phyloP scores from a whole-genome alignment of 1,284 basidiomycete genomes.

The Irpex lacteus region DNA sequence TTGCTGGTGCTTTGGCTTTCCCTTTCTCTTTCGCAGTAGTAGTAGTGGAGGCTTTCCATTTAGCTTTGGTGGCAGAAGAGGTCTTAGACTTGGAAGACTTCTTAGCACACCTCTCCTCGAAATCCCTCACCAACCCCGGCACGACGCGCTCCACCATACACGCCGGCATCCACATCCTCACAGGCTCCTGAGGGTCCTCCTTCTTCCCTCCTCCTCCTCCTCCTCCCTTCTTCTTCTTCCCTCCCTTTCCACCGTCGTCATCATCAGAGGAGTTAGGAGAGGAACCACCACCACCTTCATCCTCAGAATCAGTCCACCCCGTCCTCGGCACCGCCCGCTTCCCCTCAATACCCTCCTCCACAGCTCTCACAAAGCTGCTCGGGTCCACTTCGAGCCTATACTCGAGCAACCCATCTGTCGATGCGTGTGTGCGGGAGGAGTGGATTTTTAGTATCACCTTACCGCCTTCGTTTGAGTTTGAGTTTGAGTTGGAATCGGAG shows the following conservation, averaged over 20 bases:
- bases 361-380: constrained; percentile 55
- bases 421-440: constrained; percentile 50
- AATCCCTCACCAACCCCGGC: constrained; percentile 59
- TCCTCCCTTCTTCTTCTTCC: constrained; percentile 28
- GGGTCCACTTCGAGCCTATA: constrained; percentile 74
- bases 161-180: constrained; percentile 76
- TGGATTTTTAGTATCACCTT: constrained; percentile 44
- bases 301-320: constrained; percentile 32
- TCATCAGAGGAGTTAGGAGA: too few species aligned
- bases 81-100: constrained; percentile 23
- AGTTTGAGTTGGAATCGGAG: too few species aligned
- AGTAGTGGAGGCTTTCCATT: too few species aligned
- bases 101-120: constrained; percentile 54
- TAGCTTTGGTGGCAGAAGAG: too few species aligned
- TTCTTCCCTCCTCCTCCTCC: constrained; percentile 29
- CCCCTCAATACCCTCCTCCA: constrained; percentile 63
- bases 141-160: constrained; percentile 68
- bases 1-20: background rate
- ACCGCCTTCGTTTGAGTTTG: too few species aligned
- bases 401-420: constrained; percentile 67
- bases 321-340: constrained; percentile 47
- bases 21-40: too few species aligned
- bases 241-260: constrained; percentile 28
- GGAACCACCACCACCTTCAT: constrained; percentile 17
- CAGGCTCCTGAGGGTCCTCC: constrained; percentile 14